phyloP scores from a whole-genome alignment of 495 filamentous ascomycete genomes.

The Amphirosellinia nigrospora region DNA sequence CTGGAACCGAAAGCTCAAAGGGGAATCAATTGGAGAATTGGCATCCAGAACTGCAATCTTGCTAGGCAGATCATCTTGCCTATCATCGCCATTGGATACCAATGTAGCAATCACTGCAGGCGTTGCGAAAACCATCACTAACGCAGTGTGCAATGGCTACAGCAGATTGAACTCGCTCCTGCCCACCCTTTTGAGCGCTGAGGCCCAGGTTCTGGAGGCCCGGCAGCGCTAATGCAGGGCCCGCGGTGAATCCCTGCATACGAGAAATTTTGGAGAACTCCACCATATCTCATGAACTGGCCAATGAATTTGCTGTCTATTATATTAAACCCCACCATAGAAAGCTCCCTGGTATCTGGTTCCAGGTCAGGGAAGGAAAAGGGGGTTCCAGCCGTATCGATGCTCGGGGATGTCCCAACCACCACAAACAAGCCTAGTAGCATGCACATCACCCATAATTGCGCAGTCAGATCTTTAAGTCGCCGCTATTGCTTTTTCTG shows the following conservation, averaged over 20 bases:
- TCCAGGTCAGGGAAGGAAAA: slow-evolving; percentile 13
- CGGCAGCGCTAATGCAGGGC: slow-evolving; percentile 30
- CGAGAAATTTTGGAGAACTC: slow-evolving; percentile 22
- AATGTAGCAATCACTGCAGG: slow-evolving; percentile 6
- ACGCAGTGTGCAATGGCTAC: background rate
- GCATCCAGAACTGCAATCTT: background rate
- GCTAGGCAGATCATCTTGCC: background rate
- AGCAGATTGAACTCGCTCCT: background rate
- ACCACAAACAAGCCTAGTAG: background rate
- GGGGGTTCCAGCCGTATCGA: slow-evolving; percentile 12
- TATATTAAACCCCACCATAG: slow-evolving; percentile 20
- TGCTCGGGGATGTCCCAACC: background rate
- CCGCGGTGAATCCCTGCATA: slow-evolving; percentile 19
- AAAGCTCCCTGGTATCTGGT: background rate
- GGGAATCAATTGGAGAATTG: slow-evolving; percentile 12
- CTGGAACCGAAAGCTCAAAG: slow-evolving; percentile 6
- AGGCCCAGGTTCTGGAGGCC: slow-evolving; percentile 1
- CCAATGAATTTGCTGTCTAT: slow-evolving; percentile 6
- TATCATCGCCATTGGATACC: slow-evolving; percentile 6
- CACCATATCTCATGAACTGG: background rate
- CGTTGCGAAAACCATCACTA: slow-evolving; percentile 8
- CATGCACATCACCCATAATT: background rate
- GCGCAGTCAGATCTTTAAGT: background rate
- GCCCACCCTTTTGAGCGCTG: background rate
- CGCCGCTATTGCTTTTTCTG: background rate